Percentiles rank a stretch among this genome's conserved stretches.
phyloP scores from a whole-genome alignment of 2,329 filamentous ascomycete genomes.

The Epichloe typhina region DNA sequence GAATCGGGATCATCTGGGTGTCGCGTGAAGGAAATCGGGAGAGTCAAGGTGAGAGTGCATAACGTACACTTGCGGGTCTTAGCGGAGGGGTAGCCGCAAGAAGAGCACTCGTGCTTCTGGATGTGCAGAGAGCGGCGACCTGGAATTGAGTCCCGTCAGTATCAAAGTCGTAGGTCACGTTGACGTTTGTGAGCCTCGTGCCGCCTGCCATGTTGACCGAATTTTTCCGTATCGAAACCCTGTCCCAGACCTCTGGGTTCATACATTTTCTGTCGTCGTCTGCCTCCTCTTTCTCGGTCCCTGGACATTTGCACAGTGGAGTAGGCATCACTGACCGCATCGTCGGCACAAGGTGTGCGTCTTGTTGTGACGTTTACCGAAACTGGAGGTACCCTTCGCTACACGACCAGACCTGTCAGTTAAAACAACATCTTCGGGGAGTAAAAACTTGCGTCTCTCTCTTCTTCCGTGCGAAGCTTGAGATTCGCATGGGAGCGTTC shows the following conservation, averaged over 20 bases:
- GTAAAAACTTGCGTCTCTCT: not conserved
- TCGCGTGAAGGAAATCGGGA: not conserved
- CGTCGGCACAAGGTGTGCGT: slow-evolving; percentile 97
- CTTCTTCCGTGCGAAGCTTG: not conserved
- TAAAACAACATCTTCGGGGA: not conserved
- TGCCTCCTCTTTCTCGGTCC: slow-evolving; percentile 6
- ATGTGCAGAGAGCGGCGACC: slow-evolving; percentile 96
- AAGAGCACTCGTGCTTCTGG: slow-evolving; percentile 96
- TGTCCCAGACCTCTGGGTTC: not conserved
- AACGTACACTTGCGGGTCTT: slow-evolving; percentile 97
- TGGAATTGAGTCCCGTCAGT: slow-evolving; percentile 23
- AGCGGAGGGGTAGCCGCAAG: slow-evolving; percentile 92
- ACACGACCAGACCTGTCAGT: slow-evolving; percentile 17
- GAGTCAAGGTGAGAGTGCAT: not conserved
- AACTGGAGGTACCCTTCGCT: slow-evolving; percentile 47
- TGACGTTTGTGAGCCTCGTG: not conserved
- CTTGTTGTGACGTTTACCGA: slow-evolving; percentile 77
- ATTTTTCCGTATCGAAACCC: not conserved
- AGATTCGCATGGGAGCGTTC: slow-evolving; percentile 4
- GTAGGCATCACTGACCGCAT: slow-evolving; percentile 61
- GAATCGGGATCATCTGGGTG: not conserved
- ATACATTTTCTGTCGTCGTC: not conserved
- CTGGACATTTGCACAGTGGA: slow-evolving; percentile 3
- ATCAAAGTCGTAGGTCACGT: not conserved
- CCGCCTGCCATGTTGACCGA: not conserved